phyloP scores from a whole-genome alignment of 331 rosid genomes.

The Quercus phellos region DNA sequence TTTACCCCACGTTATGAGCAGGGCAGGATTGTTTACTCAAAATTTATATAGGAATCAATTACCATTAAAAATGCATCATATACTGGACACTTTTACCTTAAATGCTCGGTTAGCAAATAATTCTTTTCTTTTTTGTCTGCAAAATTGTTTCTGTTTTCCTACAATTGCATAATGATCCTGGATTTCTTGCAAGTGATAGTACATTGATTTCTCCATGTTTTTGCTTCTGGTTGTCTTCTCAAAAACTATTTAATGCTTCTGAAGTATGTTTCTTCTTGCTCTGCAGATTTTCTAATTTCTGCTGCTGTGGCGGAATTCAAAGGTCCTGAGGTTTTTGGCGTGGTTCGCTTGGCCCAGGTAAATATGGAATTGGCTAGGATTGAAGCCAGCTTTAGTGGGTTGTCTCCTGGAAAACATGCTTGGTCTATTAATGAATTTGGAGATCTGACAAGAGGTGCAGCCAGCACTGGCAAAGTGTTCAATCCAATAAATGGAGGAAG shows the following conservation, averaged over 20 bases:
- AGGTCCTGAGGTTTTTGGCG: slow-evolving; percentile 83
- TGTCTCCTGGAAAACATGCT: slow-evolving; percentile 82
- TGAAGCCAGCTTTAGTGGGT: slow-evolving; percentile 79
- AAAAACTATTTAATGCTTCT: background rate
- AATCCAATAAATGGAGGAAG: slow-evolving; percentile 29
- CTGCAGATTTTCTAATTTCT: slow-evolving; percentile 75
- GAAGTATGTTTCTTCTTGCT: slow-evolving; percentile 15
- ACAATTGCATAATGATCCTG: background rate
- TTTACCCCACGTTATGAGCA: background rate
- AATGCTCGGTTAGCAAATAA: background rate
- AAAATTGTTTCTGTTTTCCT: background rate
- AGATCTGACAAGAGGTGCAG: slow-evolving; percentile 81
- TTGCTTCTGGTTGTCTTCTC: slow-evolving; percentile 3
- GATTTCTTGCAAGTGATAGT: background rate
- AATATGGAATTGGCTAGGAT: slow-evolving; percentile 86
- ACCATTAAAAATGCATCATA: background rate
- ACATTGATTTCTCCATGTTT: slow-evolving; percentile 1
- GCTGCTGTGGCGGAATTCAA: slow-evolving; percentile 92
- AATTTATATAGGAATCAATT: background rate
- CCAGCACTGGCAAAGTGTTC: slow-evolving; percentile 80
- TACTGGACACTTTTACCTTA: background rate
- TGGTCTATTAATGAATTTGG: slow-evolving; percentile 93
- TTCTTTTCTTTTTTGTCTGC: background rate
- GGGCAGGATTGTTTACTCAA: background rate
- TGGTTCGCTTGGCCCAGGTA: slow-evolving; percentile 83